Conservation (phyloP, 495 filamentous ascomycete species). For the Aspergillus haitiensis region DNA sequence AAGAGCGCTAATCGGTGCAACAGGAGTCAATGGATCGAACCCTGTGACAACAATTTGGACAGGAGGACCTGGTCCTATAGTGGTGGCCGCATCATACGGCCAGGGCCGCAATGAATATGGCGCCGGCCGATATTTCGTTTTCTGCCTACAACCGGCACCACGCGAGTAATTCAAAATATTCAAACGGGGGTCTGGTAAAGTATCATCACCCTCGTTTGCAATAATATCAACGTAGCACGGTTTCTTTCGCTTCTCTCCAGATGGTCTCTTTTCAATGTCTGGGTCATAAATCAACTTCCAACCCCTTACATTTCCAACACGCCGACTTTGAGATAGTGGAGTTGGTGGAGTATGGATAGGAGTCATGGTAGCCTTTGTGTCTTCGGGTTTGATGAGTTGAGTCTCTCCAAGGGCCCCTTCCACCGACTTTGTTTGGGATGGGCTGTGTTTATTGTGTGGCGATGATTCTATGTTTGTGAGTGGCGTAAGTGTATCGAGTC, state of each 20-base stretch:
- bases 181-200: conserved; percentile 75
- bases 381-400: conserved; percentile 20
- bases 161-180: conserved; percentile 61
- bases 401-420: conserved; percentile 27
- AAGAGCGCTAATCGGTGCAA: conserved; percentile 73
- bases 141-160: conserved; percentile 63
- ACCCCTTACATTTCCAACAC: conserved; percentile 63
- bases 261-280: conserved; percentile 60
- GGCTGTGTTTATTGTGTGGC: conserved; percentile 60
- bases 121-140: conserved; percentile 67
- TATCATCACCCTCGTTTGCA: conserved; percentile 61
- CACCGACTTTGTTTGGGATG: conserved; percentile 41
- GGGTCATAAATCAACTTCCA: conserved; percentile 75
- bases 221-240: conserved; percentile 72
- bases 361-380: conserved; percentile 41
- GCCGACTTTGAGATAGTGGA: conserved; percentile 59
- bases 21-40: conserved; percentile 83
- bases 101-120: conserved; percentile 79
- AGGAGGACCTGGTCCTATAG: conserved; percentile 84
- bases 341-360: conserved; percentile 53
- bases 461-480: conserved; percentile 77
- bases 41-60: conserved; percentile 88
- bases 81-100: conserved; percentile 73
- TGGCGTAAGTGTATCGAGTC: conserved; percentile 66
- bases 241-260: conserved; percentile 67